phyloP scores from a whole-genome alignment of 1,284 basidiomycete genomes.

The Lignosus rhinocerotis region DNA sequence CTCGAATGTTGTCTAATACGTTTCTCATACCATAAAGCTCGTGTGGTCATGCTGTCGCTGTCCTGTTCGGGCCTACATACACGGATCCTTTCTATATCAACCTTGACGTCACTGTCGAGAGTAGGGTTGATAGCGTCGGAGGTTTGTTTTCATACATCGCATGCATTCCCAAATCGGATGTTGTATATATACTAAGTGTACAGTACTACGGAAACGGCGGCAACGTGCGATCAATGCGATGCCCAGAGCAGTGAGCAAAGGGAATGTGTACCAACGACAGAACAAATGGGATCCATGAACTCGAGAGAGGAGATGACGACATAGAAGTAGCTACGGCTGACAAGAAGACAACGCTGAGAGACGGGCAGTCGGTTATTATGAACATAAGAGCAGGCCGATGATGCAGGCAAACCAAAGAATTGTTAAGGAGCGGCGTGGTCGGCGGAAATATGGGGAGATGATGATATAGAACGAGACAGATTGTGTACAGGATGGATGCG shows the following conservation, averaged over 20 bases:
- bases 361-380: background rate
- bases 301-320: background rate
- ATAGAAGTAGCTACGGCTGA: background rate
- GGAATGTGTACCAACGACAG: slow-evolving; percentile 7
- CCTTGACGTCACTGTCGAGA: too few relatives aligned
- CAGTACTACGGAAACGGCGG: slow-evolving; percentile 15
- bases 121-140: too few relatives aligned
- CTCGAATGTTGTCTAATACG: background rate
- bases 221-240: slow-evolving; percentile 22
- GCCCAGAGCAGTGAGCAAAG: slow-evolving; percentile 22
- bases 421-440: slow-evolving; percentile 14
- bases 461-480: background rate
- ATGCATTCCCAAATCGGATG: background rate
- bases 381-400: slow-evolving; percentile 15
- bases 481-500: slow-evolving; percentile 1
- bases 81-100: too few relatives aligned
- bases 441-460: background rate
- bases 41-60: too few relatives aligned
- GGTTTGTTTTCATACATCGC: too few relatives aligned
- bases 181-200: slow-evolving; percentile 23
- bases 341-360: background rate
- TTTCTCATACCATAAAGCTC: too few relatives aligned
- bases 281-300: slow-evolving; percentile 7
- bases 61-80: too few relatives aligned
- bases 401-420: slow-evolving; percentile 8